Percentiles rank a stretch among this genome's conserved stretches.
Conservation (phyloP, 768 basidiomycete genomes). For the Strobilomyces echinocephalus region DNA sequence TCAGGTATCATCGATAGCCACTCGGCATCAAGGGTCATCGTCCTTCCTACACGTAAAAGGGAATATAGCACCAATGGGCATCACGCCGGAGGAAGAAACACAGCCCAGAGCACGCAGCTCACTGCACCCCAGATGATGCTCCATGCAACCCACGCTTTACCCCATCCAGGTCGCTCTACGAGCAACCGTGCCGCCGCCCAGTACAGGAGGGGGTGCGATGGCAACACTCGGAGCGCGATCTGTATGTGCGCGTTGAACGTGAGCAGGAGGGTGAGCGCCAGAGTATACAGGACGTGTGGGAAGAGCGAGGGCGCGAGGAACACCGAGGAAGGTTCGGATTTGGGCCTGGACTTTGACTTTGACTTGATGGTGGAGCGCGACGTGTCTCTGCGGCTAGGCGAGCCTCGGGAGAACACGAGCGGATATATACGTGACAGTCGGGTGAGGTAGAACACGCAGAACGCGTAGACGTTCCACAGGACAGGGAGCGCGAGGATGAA, state of each 20-base stretch:
- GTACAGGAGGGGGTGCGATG: constrained; percentile 73
- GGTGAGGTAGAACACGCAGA: constrained; percentile 25
- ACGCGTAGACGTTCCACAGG: constrained; percentile 44
- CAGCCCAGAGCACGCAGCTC: constrained; percentile 72
- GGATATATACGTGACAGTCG: constrained; percentile 3
- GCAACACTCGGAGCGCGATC: constrained; percentile 73
- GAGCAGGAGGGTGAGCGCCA: constrained; percentile 56
- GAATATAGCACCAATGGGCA: not conserved
- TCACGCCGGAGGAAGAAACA: constrained; percentile 90
- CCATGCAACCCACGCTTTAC: constrained; percentile 71
- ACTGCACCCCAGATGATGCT: constrained; percentile 69
- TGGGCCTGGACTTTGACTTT: not conserved
- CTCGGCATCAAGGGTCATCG: not conserved
- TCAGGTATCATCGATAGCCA: not conserved
- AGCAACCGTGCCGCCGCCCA: constrained; percentile 81
- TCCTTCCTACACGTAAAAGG: not conserved
- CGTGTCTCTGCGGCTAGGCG: constrained; percentile 1
- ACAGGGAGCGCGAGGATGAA: constrained; percentile 76
- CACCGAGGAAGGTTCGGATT: constrained; percentile 13
- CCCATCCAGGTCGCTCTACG: constrained; percentile 43
- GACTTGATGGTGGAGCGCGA: not conserved
- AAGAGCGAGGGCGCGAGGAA: constrained; percentile 43
- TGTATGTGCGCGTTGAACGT: constrained; percentile 83
- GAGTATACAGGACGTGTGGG: constrained; percentile 74
- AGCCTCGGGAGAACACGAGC: not conserved